Base-by-base conservation (phyloP, 2,329 filamentous ascomycete species). In the Salinomyces thailandicus region DNA sequence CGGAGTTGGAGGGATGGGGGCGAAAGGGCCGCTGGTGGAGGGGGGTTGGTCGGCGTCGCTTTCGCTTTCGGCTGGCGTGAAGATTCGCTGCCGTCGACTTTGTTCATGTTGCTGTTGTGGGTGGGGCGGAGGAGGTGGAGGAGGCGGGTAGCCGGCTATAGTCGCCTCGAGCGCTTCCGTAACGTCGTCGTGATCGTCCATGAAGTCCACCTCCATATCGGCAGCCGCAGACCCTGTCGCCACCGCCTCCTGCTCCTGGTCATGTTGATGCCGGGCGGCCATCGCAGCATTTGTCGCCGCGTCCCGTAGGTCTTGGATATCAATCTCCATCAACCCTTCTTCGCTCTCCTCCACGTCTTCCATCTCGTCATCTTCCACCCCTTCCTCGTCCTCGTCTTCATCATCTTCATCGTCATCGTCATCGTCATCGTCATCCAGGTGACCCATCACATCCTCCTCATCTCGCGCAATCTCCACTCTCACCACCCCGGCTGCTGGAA, bases 1-100 rank as follows among this genome's bases (percentile, higher is more conserved):
- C 5, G 86, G 87, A 0, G 91, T 96, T 54, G 81, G 82, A 4
- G 91, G 91, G 16, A 96, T 80, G 8, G 80, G 74, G 7, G 75
- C 39, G 31, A 51, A 55, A 6, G 54, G 54, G 15, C 47, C 49
- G 18, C 46, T 13, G 8, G 20, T 49, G n/a, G 34, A 32, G 7
- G 31, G 14, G 14, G 48, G 46, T 30, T 38, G 42, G 72, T 42
- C 69, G 63, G 50, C 68, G 63, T 48, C 53, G 22, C 54, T 53
- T 5, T 57, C 54, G 31, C 51, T 56, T 19, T 55, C 53, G 17
- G 51, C 44, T 3, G 53, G 53, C 5, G 53, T 55, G 33, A 53
- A 37, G 16, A 52, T 44, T 14, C 42, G 47, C 29, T 45, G 36
- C 27, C 49, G 43, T n/a, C n/a, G n/a, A 4, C 22, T 26, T n/a